Evolutionary conservation across 176 grass and related monocot species (phyloP).

Genomic region (Bothriochloa decipiens): DNA sequence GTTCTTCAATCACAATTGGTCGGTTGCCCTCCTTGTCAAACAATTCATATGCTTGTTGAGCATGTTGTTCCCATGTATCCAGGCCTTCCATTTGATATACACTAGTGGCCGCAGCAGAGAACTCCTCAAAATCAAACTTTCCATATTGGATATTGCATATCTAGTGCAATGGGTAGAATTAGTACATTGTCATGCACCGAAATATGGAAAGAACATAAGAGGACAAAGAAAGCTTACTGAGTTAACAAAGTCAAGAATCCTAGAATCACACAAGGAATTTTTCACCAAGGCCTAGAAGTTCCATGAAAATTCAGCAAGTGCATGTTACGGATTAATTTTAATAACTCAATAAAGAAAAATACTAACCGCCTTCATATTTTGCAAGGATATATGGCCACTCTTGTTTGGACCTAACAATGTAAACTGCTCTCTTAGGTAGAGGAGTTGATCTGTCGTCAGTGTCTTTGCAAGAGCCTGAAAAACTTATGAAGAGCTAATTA

Average conservation of each 20-base stretch:
- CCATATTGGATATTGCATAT: slow-evolving; percentile 49
- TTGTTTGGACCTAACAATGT: slow-evolving; percentile 60
- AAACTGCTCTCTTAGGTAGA: slow-evolving; percentile 73
- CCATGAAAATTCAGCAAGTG: slow-evolving; percentile 19
- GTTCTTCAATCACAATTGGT: slow-evolving; percentile 62
- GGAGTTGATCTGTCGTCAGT: slow-evolving; percentile 58
- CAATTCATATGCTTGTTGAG: slow-evolving; percentile 51
- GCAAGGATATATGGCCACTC: slow-evolving; percentile 62
- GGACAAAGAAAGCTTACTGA: slow-evolving; percentile 41
- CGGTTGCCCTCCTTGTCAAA: slow-evolving; percentile 74
- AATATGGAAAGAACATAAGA: slow-evolving; percentile 6
- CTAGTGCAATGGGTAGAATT: slow-evolving; percentile 23
- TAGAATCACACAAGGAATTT: slow-evolving; percentile 59
- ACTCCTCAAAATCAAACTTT: slow-evolving; percentile 72
- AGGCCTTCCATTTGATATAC: slow-evolving; percentile 71
- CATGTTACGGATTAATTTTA: not conserved
- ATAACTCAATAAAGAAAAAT: not conserved
- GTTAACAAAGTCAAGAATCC: slow-evolving; percentile 60
- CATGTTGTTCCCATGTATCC: slow-evolving; percentile 70
- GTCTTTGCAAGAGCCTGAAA: slow-evolving; percentile 78
- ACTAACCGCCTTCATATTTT: slow-evolving; percentile 75
- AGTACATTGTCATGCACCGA: slow-evolving; percentile 3
- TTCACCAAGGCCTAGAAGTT: slow-evolving; percentile 59
- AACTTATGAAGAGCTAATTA: slow-evolving; percentile 26
- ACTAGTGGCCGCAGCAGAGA: slow-evolving; percentile 57